A percentile compares a stretch with the other conserved stretches of the same genome.
phyloP scores from a whole-genome alignment of 768 basidiomycete genomes.

The Leccinellum luteum region DNA sequence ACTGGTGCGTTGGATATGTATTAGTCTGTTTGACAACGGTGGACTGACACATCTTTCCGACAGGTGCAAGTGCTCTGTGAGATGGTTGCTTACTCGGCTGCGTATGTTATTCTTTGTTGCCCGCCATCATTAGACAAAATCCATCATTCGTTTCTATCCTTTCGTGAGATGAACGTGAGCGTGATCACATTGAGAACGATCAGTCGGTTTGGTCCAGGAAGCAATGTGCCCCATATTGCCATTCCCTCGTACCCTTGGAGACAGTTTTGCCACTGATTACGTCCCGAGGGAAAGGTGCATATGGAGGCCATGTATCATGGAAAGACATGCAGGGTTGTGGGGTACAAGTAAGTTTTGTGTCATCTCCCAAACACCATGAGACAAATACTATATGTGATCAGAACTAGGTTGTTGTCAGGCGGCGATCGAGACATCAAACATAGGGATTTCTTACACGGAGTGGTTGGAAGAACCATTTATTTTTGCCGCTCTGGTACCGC shows the following conservation, averaged over 20 bases:
- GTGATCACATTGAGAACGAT: background rate
- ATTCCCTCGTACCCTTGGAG: too few species aligned
- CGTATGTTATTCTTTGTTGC: constrained; percentile 14
- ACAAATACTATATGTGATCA: constrained; percentile 27
- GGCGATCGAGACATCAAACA: background rate
- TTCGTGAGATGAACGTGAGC: constrained; percentile 1
- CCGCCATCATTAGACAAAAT: constrained; percentile 21
- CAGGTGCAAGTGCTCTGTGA: constrained; percentile 52
- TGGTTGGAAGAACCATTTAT: constrained; percentile 95
- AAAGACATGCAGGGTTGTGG: constrained; percentile 24
- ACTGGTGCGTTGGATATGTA: constrained; percentile 55
- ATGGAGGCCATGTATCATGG: constrained; percentile 25
- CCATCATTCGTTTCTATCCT: constrained; percentile 14
- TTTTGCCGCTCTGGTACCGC: constrained; percentile 89
- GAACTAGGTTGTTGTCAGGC: constrained; percentile 26
- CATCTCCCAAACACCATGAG: constrained; percentile 15
- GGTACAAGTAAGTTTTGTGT: constrained; percentile 40
- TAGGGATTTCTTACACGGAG: constrained; percentile 58
- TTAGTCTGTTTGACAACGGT: background rate
- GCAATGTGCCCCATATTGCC: background rate
- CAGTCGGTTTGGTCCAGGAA: background rate
- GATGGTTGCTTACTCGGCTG: constrained; percentile 12
- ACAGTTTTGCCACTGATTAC: background rate
- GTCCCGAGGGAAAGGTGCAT: constrained; percentile 13
- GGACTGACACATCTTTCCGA: background rate